phyloP scores from a whole-genome alignment of 352 stramenopile species.

The Plasmopara viticola region DNA sequence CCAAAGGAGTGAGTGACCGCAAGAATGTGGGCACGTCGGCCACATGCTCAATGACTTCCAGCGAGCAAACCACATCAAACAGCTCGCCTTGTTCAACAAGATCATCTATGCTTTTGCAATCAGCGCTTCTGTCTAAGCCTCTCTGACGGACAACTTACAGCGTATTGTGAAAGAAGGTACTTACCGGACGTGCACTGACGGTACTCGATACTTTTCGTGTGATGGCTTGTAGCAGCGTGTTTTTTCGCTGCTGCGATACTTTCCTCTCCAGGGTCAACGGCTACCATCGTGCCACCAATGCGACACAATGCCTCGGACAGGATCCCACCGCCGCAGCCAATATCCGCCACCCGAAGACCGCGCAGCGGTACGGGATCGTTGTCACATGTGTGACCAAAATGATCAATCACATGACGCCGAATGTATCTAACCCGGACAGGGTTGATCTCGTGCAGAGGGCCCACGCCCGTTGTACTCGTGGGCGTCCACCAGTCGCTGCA shows the following conservation, averaged over 20 bases:
- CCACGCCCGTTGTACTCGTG: conserved; percentile 65
- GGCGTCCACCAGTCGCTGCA: conserved; percentile 80
- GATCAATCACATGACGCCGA: conserved; percentile 51
- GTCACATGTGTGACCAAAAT: conserved; percentile 47
- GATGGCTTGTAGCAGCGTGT: conserved; percentile 42
- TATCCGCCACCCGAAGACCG: conserved; percentile 54
- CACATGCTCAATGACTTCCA: conserved; percentile 85
- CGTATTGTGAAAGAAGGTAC: not conserved
- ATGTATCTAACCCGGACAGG: conserved; percentile 83
- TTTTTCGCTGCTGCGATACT: conserved; percentile 70
- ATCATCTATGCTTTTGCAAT: conserved; percentile 37
- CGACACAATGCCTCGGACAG: conserved; percentile 73
- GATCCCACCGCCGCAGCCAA: conserved; percentile 80
- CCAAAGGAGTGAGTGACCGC: conserved; percentile 62
- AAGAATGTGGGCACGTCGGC: conserved; percentile 63
- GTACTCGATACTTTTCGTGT: conserved; percentile 74
- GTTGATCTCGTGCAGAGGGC: conserved; percentile 76
- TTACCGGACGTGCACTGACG: conserved; percentile 70
- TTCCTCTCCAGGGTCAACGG: conserved; percentile 55
- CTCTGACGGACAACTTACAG: not conserved
- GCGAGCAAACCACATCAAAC: conserved; percentile 81
- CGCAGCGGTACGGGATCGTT: conserved; percentile 49
- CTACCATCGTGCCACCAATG: conserved; percentile 69
- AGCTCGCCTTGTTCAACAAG: conserved; percentile 58
- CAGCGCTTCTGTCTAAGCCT: not conserved